phyloP scores from a whole-genome alignment of 371 early-diverging fungal species.

The Mucor lusitanicus region DNA sequence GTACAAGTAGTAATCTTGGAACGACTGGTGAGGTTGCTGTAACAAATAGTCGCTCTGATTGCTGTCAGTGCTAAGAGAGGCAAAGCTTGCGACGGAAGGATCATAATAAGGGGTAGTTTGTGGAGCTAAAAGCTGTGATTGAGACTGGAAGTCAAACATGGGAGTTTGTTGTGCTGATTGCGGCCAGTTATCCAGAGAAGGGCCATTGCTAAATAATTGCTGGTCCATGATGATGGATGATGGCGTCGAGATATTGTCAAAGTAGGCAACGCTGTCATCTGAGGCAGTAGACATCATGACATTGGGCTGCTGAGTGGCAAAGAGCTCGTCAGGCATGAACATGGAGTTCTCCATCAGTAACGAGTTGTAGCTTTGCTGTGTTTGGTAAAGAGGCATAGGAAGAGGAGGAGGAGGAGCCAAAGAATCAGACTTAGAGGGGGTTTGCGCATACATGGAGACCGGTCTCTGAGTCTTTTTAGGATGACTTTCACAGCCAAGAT shows the following conservation, averaged over 20 bases:
- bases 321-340: background rate
- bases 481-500: background rate
- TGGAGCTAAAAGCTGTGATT: background rate
- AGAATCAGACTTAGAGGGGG: background rate
- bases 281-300: background rate
- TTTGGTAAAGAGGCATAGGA: background rate
- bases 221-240: background rate
- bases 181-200: background rate
- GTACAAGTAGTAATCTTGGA: background rate
- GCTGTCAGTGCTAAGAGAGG: background rate
- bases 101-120: background rate
- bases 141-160: background rate
- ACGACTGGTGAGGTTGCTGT: background rate
- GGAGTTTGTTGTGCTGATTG: background rate
- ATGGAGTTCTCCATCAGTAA: background rate
- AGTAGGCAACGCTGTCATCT: background rate
- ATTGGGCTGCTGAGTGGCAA: background rate
- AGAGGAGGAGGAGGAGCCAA: background rate
- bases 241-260: background rate
- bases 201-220: background rate
- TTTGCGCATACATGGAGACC: background rate
- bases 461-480: background rate
- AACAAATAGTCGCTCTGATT: background rate
- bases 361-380: background rate
- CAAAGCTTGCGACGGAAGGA: background rate